Percentiles rank a stretch among this genome's conserved stretches.
Evolutionary conservation across 2,329 filamentous ascomycete species (phyloP).

Genomic region (Epicoccum sorghinum): DNA sequence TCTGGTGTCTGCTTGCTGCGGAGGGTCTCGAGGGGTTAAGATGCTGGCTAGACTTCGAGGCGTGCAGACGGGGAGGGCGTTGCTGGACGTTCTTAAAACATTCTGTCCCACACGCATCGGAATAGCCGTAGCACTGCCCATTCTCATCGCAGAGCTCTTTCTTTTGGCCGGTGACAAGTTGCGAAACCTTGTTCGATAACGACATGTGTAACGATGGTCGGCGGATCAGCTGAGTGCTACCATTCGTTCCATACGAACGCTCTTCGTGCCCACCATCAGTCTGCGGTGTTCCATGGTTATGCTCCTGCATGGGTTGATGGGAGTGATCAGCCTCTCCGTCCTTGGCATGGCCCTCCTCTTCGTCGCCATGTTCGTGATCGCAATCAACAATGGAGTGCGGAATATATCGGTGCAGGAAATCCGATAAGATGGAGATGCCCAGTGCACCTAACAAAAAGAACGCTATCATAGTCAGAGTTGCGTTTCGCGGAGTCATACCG

Average conservation of each 20-base stretch:
- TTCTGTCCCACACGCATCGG: conserved; percentile 65
- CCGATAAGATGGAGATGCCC: conserved; percentile 75
- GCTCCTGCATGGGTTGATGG: conserved; percentile 32
- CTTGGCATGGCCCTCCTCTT: conserved; percentile 46
- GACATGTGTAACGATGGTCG: conserved; percentile 51
- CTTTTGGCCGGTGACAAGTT: conserved; percentile 54
- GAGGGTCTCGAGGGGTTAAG: conserved; percentile 22
- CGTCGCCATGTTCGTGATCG: conserved; percentile 72
- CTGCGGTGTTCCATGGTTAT: conserved; percentile 18
- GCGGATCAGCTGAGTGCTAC: conserved; percentile 15
- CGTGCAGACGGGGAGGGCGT: conserved; percentile 37
- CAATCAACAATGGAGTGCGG: conserved; percentile 83
- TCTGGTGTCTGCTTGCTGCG: conserved; percentile 32
- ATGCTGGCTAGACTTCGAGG: conserved; percentile 26
- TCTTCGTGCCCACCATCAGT: conserved; percentile 20
- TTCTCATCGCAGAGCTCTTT: conserved; percentile 62
- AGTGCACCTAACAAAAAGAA: conserved; percentile 75
- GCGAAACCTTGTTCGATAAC: conserved; percentile 53
- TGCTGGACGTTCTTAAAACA: conserved; percentile 61
- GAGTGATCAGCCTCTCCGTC: conserved; percentile 25
- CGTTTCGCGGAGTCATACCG: conserved; percentile 68
- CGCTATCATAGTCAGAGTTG: conserved; percentile 71
- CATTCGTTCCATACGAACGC: conserved; percentile 27
- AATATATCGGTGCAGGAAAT: conserved; percentile 73
- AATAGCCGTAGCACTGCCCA: conserved; percentile 67